These are phyloP conservation scores for Populus pruinosa DNA, from an alignment of 345 rosid genomes.

Conservation along the genomic window DNA sequence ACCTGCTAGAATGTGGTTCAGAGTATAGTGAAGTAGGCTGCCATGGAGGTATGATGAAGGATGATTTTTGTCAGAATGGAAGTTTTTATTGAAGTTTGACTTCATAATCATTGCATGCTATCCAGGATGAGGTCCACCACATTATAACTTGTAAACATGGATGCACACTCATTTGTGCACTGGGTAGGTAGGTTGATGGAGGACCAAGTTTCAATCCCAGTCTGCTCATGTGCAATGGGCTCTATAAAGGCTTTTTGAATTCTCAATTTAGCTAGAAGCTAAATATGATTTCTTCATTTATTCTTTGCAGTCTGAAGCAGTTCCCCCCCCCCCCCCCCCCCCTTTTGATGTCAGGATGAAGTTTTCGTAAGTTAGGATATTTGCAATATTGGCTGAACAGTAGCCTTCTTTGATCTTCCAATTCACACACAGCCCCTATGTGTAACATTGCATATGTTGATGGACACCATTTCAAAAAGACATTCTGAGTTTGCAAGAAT, in stretches of 20 bases:
- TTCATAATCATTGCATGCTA: neutral
- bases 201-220: neutral
- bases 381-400: neutral
- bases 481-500: neutral
- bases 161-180: neutral
- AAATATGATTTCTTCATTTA: neutral
- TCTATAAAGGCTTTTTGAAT: neutral
- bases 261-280: neutral
- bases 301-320: neutral
- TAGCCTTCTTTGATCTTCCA: neutral
- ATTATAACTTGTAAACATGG: neutral
- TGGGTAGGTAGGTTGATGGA: neutral
- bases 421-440: neutral
- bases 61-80: neutral
- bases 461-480: neutral
- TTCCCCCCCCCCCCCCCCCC: too few relatives aligned
- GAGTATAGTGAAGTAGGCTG: neutral
- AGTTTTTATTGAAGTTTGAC: neutral
- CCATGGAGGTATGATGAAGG: neutral
- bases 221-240: neutral
- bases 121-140: neutral
- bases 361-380: neutral
- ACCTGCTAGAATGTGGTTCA: neutral
- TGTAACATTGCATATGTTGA: neutral
- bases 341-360: neutral